Evolutionary conservation across 2,329 filamentous ascomycete genomes (phyloP).

Genomic region (Ophiostoma novo-ulmi): DNA sequence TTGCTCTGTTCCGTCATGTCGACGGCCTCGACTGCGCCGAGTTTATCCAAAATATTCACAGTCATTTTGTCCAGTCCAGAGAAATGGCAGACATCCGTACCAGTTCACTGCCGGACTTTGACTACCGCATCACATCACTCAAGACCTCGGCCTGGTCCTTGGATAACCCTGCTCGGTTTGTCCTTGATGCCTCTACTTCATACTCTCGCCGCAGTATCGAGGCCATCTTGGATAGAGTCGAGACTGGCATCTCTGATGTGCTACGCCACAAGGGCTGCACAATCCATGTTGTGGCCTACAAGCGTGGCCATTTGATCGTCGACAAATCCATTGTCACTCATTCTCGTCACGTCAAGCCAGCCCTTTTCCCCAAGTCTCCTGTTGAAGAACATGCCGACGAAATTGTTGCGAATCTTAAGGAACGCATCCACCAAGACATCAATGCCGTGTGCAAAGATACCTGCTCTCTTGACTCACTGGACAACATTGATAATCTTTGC

Average conservation of each 20-base stretch:
- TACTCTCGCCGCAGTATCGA: conserved; percentile 44
- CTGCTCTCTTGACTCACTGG: conserved; percentile 39
- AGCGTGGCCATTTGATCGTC: conserved; percentile 50
- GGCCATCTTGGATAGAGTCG: conserved; percentile 47
- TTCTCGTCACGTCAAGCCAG: conserved; percentile 33
- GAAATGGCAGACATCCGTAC: conserved; percentile 41
- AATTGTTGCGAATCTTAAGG: conserved; percentile 40
- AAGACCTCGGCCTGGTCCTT: conserved; percentile 44
- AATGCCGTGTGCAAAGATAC: conserved; percentile 49
- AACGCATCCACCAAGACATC: conserved; percentile 45
- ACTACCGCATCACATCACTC: conserved; percentile 45
- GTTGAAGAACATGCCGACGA: conserved; percentile 37
- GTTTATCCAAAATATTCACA: conserved; percentile 41
- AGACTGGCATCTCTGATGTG: conserved; percentile 47
- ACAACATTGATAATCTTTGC: conserved; percentile 23
- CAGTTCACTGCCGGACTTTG: conserved; percentile 43
- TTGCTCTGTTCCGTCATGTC: conserved; percentile 43
- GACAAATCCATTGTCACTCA: conserved; percentile 45
- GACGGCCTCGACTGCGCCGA: conserved; percentile 42
- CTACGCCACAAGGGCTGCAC: conserved; percentile 45
- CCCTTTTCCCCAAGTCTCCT: conserved; percentile 33
- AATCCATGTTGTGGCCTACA: conserved; percentile 46
- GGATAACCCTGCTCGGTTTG: conserved; percentile 44
- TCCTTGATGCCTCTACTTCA: conserved; percentile 39
- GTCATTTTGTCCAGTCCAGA: conserved; percentile 36